Percentiles rank a stretch among this genome's conserved stretches.
These are phyloP conservation scores for Kalmusia sp. DNA, from an alignment of 2,329 filamentous ascomycete species.

Conservation along the genomic window DNA sequence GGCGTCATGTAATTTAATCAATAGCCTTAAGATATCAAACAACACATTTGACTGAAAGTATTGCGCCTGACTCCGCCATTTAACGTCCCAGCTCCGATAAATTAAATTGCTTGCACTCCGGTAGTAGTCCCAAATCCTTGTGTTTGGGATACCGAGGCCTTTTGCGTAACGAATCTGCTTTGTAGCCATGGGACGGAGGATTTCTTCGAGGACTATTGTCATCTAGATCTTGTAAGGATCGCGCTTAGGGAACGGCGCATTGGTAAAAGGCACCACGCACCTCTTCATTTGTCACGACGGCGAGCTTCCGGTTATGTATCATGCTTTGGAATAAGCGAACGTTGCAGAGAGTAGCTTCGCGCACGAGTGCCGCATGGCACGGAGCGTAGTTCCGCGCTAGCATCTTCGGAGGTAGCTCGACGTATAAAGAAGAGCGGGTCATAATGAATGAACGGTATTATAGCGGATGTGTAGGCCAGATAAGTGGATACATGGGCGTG, in stretches of 20 bases:
- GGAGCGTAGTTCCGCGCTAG: neutral
- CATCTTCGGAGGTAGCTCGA: no score
- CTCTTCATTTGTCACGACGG: neutral
- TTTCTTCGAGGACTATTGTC: neutral
- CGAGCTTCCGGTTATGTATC: neutral
- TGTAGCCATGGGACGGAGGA: neutral
- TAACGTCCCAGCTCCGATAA: neutral
- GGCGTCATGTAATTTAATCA: no score
- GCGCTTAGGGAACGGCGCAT: no score
- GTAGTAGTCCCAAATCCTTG: neutral
- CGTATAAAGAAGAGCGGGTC: no score
- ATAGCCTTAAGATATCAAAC: no score
- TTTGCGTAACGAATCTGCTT: neutral
- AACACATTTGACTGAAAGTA: neutral
- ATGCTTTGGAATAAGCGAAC: conserved; percentile 3
- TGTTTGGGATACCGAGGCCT: neutral
- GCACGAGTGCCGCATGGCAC: neutral
- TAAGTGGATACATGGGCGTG: no score
- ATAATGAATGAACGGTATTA: conserved; percentile 1
- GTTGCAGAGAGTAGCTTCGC: neutral
- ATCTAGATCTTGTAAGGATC: neutral
- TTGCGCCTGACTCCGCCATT: neutral
- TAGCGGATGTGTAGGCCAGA: no score
- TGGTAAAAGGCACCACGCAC: neutral
- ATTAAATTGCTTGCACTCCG: neutral